Conservation (phyloP, 805 yeast genomes). For the Metschnikowia bowlesiae region DNA sequence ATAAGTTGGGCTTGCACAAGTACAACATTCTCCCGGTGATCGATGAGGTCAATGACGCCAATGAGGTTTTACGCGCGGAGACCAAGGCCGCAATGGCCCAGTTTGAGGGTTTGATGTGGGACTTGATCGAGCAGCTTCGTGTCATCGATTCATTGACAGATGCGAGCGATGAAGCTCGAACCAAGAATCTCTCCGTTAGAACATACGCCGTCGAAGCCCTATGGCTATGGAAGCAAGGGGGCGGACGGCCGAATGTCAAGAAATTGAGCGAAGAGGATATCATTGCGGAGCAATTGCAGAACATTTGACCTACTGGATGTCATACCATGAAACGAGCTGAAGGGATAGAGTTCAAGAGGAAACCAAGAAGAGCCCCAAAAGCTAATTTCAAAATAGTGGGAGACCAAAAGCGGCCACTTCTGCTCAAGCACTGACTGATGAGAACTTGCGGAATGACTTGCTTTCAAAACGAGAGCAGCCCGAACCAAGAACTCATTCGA, state of each 20-base stretch:
- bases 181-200: constrained; percentile 66
- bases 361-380: neutral
- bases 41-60: constrained; percentile 28
- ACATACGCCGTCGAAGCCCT: constrained; percentile 85
- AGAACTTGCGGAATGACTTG: neutral
- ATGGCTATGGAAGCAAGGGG: constrained; percentile 76
- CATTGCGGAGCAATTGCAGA: constrained; percentile 20
- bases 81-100: constrained; percentile 25
- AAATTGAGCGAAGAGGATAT: constrained; percentile 25
- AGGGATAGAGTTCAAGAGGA: neutral
- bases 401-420: neutral
- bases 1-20: constrained; percentile 67
- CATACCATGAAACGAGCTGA: constrained; percentile 5
- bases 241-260: constrained; percentile 27
- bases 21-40: constrained; percentile 47
- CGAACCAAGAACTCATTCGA: neutral
- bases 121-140: constrained; percentile 55
- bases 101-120: constrained; percentile 65
- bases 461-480: constrained; percentile 11
- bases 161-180: constrained; percentile 60
- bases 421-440: constrained; percentile 2
- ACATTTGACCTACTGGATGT: constrained; percentile 9
- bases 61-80: constrained; percentile 37
- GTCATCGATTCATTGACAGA: constrained; percentile 63
- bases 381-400: neutral